phyloP scores from a whole-genome alignment of 805 yeast species.

The Saturnispora serradocipensis region DNA sequence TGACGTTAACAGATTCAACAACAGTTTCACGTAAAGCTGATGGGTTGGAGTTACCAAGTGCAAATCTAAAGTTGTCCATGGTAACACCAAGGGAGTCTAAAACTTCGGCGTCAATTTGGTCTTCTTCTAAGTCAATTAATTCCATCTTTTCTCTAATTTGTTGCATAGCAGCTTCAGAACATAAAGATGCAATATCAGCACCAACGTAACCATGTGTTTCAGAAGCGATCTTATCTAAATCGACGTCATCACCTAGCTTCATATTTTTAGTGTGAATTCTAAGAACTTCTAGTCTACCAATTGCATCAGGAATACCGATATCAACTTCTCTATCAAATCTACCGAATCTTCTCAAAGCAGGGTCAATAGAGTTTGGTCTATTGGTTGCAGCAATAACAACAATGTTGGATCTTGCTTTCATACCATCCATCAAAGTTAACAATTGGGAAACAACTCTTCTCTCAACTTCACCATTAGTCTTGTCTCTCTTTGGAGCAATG shows the following conservation, averaged over 20 bases:
- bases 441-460: conserved; percentile 98
- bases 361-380: conserved; percentile 79
- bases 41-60: conserved; percentile 96
- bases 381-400: conserved; percentile 98
- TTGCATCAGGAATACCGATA: conserved; percentile 93
- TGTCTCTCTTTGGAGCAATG: conserved; percentile 99
- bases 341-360: conserved; percentile 79
- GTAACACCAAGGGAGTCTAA: conserved; percentile 95
- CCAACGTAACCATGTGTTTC: conserved; percentile 99
- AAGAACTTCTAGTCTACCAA: conserved; percentile 93
- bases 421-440: conserved; percentile 97
- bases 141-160: conserved; percentile 99
- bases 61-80: conserved; percentile 97
- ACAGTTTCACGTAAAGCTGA: conserved; percentile 99
- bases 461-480: conserved; percentile 99
- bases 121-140: conserved; percentile 89
- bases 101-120: conserved; percentile 94
- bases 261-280: conserved; percentile 97
- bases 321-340: conserved; percentile 83
- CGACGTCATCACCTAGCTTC: conserved; percentile 93
- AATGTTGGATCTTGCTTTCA: conserved; percentile 97
- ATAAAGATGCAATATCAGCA: conserved; percentile 95
- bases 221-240: conserved; percentile 87
- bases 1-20: conserved; percentile 95
- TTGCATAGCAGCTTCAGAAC: conserved; percentile 99